Base-by-base conservation (phyloP, 192 early-diverging fungal species). In the Oehlia diaphana region DNA sequence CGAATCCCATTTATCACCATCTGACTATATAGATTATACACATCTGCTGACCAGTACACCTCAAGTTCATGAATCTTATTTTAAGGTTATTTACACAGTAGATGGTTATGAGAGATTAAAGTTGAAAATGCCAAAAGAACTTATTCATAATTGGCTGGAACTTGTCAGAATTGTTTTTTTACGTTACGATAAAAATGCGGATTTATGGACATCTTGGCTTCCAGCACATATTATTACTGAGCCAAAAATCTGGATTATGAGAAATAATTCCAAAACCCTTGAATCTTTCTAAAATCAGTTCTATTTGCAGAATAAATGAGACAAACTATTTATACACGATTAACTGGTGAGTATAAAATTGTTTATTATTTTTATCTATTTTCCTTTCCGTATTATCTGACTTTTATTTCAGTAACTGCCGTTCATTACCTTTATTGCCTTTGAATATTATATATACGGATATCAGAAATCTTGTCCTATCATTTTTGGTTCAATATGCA, bases 31-130 rank as follows among this genome's bases (percentile, higher is more conserved):
- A 12, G 62, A 70, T 1, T 91, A 91, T 63, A 88, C 89, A 0
- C 88, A 90, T 79, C 71, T 91, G 10, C 72, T 90, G 71, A 92
- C 91, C 0, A 70, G 81, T 19, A 73, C 72, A 28, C 89, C 89
- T 49, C 72, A 83, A 26, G 81, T 80, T 63, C 83, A 87, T 39
- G 63, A 75, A 42, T 72, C 83, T 16, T 64, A 78, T 44, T 85
- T 87, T 71, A 72, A 78, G 9, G 65, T 83, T 19, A 63, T 89
- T 35, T 78, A 86, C 67, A 71, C 79, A 47, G 81, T 86, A 2
- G 50, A 88, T 77, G 90, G 87, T n/a, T 85, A 87, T 64, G 78
- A 82, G 12, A 28, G 42, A n/a, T 37, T 87, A 19, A 42, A 44
- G 33, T 39, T 77, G 28, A 78, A 77, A 80, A 66, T 26, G 65